These are phyloP conservation scores for Leptographium galeiforme DNA, from an alignment of 2,329 filamentous ascomycete species.

Conservation along the genomic window DNA sequence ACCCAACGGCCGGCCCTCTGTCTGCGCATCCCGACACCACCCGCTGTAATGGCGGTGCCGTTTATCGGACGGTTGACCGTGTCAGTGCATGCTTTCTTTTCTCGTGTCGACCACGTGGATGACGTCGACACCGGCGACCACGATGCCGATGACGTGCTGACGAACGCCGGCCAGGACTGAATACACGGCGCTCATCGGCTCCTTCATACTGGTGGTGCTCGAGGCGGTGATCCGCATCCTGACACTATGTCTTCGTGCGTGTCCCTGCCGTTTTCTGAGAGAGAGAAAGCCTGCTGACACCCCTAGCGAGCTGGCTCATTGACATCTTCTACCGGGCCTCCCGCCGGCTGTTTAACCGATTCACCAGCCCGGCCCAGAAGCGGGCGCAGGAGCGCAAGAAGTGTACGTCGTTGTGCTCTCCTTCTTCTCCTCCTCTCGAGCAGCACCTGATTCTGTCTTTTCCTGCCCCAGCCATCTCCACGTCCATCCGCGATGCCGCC, in stretches of 20 bases:
- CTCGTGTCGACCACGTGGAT: background rate
- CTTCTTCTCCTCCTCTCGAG: constrained; percentile 14
- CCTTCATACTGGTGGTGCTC: constrained; percentile 67
- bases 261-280: background rate
- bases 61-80: constrained; percentile 39
- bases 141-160: background rate
- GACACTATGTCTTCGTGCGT: constrained; percentile 68
- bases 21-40: too few species aligned
- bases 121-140: background rate
- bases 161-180: constrained; percentile 44
- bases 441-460: too few species aligned
- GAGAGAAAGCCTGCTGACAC: background rate
- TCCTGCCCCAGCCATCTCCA: constrained; percentile 43
- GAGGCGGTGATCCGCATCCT: constrained; percentile 75
- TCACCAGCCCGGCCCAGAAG: constrained; percentile 57
- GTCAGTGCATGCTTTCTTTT: constrained; percentile 22
- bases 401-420: constrained; percentile 26
- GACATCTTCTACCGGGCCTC: constrained; percentile 72
- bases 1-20: too few species aligned
- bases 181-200: constrained; percentile 75
- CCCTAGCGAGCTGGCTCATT: constrained; percentile 62
- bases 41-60: constrained; percentile 31
- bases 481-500: constrained; percentile 68
- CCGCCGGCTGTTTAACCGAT: constrained; percentile 65
- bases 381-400: constrained; percentile 56